phyloP scores from a whole-genome alignment of 306 rosid genomes.

The Cajanus cajan region DNA sequence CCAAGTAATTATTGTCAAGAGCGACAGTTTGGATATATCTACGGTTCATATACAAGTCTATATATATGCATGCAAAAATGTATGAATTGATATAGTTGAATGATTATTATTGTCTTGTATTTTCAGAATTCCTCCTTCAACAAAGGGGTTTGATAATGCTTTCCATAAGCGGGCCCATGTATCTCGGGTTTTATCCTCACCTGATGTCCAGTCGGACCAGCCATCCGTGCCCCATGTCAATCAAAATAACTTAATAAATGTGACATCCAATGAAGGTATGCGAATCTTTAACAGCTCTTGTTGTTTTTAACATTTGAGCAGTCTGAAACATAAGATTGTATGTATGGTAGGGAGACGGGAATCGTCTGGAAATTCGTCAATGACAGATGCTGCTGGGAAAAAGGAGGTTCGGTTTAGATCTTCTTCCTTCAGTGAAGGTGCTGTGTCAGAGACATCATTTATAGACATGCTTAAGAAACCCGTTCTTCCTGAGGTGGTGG shows the following conservation, averaged over 20 bases:
- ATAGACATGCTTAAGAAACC: constrained; percentile 70
- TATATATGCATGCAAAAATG: not conserved
- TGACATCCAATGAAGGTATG: constrained; percentile 45
- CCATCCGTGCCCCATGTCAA: constrained; percentile 41
- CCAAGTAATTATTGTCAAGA: not conserved
- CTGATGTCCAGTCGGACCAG: constrained; percentile 57
- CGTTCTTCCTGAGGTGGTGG: constrained; percentile 50
- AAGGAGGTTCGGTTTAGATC: constrained; percentile 53
- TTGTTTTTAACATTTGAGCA: not conserved
- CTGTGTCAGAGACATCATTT: constrained; percentile 64
- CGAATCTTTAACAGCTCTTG: not conserved
- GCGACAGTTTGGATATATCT: not conserved
- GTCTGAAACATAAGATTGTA: constrained; percentile 2
- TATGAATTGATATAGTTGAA: not conserved
- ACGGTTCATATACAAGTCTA: not conserved
- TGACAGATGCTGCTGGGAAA: constrained; percentile 43
- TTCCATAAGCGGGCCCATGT: constrained; percentile 47
- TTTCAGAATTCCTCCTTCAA: constrained; percentile 45
- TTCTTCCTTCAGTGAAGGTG: constrained; percentile 56
- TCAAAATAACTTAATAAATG: constrained; percentile 35
- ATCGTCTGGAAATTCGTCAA: constrained; percentile 34
- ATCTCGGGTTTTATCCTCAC: constrained; percentile 53
- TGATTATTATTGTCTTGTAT: constrained; percentile 3
- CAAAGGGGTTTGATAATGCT: constrained; percentile 53
- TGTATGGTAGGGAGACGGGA: constrained; percentile 40